These are phyloP conservation scores for Periconia sp. DNA, from an alignment of 2,329 filamentous ascomycete species.

Conservation along the genomic window DNA sequence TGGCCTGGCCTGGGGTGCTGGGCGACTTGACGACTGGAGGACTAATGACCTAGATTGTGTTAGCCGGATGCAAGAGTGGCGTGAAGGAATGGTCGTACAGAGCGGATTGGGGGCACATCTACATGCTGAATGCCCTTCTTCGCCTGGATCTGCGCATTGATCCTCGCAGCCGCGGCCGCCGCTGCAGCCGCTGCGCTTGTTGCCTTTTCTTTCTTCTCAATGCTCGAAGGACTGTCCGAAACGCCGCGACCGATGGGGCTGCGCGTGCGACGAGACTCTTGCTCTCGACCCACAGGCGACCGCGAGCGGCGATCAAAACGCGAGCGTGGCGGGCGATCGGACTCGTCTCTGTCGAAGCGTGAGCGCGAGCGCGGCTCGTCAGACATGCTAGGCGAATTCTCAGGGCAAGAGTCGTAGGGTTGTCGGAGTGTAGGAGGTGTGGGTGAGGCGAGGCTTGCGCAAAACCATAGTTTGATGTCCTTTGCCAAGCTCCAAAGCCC, in stretches of 20 bases:
- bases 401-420: slow-evolving; percentile 2
- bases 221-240: slow-evolving; percentile 52
- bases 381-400: slow-evolving; percentile 11
- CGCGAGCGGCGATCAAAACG: slow-evolving; percentile 80
- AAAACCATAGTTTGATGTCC: not conserved
- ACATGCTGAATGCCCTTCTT: slow-evolving; percentile 91
- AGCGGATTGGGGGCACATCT: slow-evolving; percentile 80
- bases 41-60: slow-evolving; percentile 50
- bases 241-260: slow-evolving; percentile 71
- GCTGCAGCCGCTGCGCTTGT: slow-evolving; percentile 78
- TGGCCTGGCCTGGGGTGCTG: slow-evolving; percentile 52
- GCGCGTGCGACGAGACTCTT: slow-evolving; percentile 76
- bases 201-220: slow-evolving; percentile 58
- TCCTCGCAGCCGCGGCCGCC: slow-evolving; percentile 72
- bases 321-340: slow-evolving; percentile 65
- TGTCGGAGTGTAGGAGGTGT: slow-evolving; percentile 1
- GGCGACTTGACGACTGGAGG: slow-evolving; percentile 62
- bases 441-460: not conserved
- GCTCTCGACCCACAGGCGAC: slow-evolving; percentile 71
- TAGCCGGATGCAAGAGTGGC: slow-evolving; percentile 12
- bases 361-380: slow-evolving; percentile 84
- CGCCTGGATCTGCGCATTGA: slow-evolving; percentile 55
- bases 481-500: slow-evolving; percentile 3
- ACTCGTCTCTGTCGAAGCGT: slow-evolving; percentile 91
- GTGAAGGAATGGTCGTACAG: slow-evolving; percentile 50